Base-by-base conservation (phyloP, 257 asterid species). In the Fraxinus anomala region DNA sequence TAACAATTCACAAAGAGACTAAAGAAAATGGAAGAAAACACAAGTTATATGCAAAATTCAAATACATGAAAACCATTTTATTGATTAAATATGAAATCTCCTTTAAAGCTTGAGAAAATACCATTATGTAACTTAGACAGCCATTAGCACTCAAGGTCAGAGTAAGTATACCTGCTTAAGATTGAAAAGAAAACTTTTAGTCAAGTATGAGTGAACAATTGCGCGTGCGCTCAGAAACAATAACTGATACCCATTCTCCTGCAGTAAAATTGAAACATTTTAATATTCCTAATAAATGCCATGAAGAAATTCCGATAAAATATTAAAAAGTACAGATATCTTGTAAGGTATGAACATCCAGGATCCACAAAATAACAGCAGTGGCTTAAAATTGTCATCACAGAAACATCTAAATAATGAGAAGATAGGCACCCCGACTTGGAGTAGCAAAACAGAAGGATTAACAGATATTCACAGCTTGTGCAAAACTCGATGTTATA, bases 201-300 rank as follows among this genome's bases (percentile, higher is more conserved):
- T 93, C 80, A 96, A 86, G 89, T 96, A 93, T 59, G 98, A 90
- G 88, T 96, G 99, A 81, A 93, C 98, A 72, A 96, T 96, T 77
- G 99, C 97, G 10, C 99, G 96, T 70, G 98, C 98, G 81, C 99
- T 93, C 77, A 96, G 88, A 85, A 96, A 96, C 80, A 96, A 89
- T 63, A 96, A 94, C 88, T 96, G 99, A 86, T 93, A 96, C 40
- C 99, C 98, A 73, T 96, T 93, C 83, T 90, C 99, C 99, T 93
- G 91, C 65, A 75, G 66, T 70, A 80, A 61, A 61, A 61, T 10
- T 1, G 16, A 61, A 23, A 11, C 51, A 42, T 42, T 42, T 42
- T 12, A 42, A 42, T 0, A 42, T 13, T 42, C 40, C 37, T 68
- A 44, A 69, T 17, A 69, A 40, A 69, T 31, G 47, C 47, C 28